A percentile compares a stretch with the other conserved stretches of the same genome.
Conservation (phyloP, 768 basidiomycete genomes). For the Agaricus subrufescens region DNA sequence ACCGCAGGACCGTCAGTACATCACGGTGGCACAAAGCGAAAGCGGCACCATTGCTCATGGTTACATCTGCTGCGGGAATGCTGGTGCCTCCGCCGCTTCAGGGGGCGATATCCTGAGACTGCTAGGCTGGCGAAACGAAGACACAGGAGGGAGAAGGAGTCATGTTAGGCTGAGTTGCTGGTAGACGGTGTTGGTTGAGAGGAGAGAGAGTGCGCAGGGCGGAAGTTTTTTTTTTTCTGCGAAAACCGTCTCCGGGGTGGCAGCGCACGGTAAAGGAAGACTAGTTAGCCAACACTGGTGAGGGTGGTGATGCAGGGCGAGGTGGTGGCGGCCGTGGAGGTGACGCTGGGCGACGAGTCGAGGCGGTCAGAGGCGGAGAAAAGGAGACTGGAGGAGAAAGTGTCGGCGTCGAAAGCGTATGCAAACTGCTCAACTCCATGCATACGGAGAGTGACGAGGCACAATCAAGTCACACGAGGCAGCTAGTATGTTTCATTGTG, state of each 20-base stretch:
- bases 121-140: conserved; percentile 61
- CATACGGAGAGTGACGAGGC: too few species aligned
- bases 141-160: conserved; percentile 8
- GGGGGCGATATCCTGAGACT: conserved; percentile 74
- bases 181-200: background rate
- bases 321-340: conserved; percentile 21
- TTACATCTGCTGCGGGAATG: too few species aligned
- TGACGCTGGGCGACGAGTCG: conserved; percentile 14
- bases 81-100: conserved; percentile 44
- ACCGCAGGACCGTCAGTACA: background rate
- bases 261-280: conserved; percentile 11
- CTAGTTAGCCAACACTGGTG: conserved; percentile 35
- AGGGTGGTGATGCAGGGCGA: conserved; percentile 12
- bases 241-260: conserved; percentile 6
- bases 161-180: background rate
- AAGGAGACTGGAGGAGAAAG: conserved; percentile 35
- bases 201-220: background rate
- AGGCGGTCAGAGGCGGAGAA: conserved; percentile 10
- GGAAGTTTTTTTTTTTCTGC: background rate
- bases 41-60: conserved; percentile 26
- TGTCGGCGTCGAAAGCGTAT: conserved; percentile 50
- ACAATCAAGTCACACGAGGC: too few species aligned
- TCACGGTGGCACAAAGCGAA: background rate
- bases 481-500: too few species aligned
- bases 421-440: too few species aligned